phyloP scores from a whole-genome alignment of 495 filamentous ascomycete species.

The Neurospora sp. region DNA sequence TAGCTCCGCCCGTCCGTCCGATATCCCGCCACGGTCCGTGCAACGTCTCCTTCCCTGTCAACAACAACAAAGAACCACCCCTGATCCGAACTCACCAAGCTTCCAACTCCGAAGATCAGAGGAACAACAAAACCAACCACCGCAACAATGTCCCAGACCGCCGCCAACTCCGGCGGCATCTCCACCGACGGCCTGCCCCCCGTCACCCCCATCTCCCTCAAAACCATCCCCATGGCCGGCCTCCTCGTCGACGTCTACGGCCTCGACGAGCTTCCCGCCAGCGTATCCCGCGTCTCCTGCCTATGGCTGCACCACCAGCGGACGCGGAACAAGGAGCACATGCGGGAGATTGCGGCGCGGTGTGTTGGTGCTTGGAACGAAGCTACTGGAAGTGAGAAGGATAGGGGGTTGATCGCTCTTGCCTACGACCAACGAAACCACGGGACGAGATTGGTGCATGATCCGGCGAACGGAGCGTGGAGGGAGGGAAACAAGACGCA shows the following conservation, averaged over 20 bases:
- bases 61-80: not conserved
- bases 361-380: conserved; percentile 27
- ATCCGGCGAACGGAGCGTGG: conserved; percentile 63
- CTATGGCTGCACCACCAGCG: conserved; percentile 85
- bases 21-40: not conserved
- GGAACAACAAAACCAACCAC: not conserved
- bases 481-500: conserved; percentile 68
- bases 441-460: conserved; percentile 53
- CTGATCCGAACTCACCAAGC: not conserved
- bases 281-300: conserved; percentile 47
- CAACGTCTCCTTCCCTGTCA: not conserved
- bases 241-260: conserved; percentile 71
- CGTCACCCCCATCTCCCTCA: conserved; percentile 43
- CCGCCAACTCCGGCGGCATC: not conserved
- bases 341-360: conserved; percentile 42
- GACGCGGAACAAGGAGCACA: conserved; percentile 53
- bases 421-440: conserved; percentile 89
- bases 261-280: conserved; percentile 53
- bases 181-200: conserved; percentile 13
- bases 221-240: conserved; percentile 59
- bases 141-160: conserved; percentile 1
- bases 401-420: conserved; percentile 58
- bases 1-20: not conserved
- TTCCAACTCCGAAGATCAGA: not conserved
- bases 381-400: not conserved